Base-by-base conservation (phyloP, 129 eudicot species). In the Centaurea solstitialis region DNA sequence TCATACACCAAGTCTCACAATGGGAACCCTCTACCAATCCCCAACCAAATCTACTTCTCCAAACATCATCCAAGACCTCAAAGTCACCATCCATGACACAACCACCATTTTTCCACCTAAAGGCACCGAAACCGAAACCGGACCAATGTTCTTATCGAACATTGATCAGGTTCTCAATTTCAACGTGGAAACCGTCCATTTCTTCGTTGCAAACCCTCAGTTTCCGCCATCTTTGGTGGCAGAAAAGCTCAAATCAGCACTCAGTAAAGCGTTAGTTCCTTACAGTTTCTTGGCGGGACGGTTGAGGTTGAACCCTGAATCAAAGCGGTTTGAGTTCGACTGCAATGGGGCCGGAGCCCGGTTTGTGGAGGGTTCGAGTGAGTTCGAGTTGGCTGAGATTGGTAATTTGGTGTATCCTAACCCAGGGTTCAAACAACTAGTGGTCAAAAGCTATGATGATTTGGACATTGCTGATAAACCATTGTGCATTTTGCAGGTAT, bases 381-480 rank as follows among this genome's bases (percentile, higher is more conserved):
- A 94, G 80, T 86, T 74, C 71, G 77, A 85, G 72, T 68, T 94
- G 35, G 82, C 73, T 68, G 95, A 91, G 79, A 79, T 94, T 47
- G 98, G 98, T 18, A 94, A 94, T 77, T 86, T 94, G 83, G 93
- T 94, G 68, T 90, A 91, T 73, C 97, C 98, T 1, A 94, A 94
- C 76, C 98, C 98, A 0, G 97, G 91, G 15, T 94, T 94, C 86
- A 81, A 80, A 80, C 92, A 88, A 70, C 87, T 94, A 76, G 80
- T 90, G 4, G 64, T 80, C 61, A 81, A 72, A 64, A 85, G 79
- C 45, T 57, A 90, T 79, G 86, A 88, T 40, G 64, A 80, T 18
- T 79, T 91, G 79, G 82, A 38, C 45, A 41, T 84, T 5, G 79
- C 85, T 73, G 94, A 89, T 76, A 78, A 81, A 11, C 98, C 98